phyloP scores from a whole-genome alignment of 2,329 filamentous ascomycete species.

The Exophiala sp. region DNA sequence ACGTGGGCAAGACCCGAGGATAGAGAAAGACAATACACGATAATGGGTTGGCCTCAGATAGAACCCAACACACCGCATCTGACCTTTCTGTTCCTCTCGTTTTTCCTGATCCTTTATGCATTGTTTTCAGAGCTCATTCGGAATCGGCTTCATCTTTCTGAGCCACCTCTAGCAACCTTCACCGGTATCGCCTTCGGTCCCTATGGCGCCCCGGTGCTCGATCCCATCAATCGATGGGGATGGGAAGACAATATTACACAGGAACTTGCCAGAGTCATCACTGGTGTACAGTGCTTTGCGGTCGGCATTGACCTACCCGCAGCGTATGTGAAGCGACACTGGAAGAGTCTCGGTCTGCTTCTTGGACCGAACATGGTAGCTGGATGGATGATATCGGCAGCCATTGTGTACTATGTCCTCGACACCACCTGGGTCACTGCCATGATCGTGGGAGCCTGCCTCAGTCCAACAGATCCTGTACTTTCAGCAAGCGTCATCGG shows the following conservation, averaged over 20 bases:
- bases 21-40: neutral
- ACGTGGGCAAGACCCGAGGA: neutral
- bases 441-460: constrained; percentile 49
- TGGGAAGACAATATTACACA: constrained; percentile 80
- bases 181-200: constrained; percentile 87
- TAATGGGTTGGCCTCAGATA: constrained; percentile 43
- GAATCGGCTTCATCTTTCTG: constrained; percentile 55
- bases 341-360: constrained; percentile 46
- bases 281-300: constrained; percentile 88
- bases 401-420: constrained; percentile 46
- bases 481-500: constrained; percentile 50
- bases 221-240: constrained; percentile 65
- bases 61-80: constrained; percentile 52
- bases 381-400: constrained; percentile 55
- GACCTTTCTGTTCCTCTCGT: constrained; percentile 53
- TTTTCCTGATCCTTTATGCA: constrained; percentile 55
- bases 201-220: constrained; percentile 72
- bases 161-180: constrained; percentile 62
- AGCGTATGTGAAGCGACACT: constrained; percentile 53
- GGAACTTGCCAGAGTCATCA: constrained; percentile 81
- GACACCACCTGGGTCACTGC: constrained; percentile 42
- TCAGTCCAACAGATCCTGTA: constrained; percentile 54
- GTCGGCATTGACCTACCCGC: constrained; percentile 85
- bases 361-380: constrained; percentile 50
- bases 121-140: constrained; percentile 55